Evolutionary conservation across 805 yeast species (phyloP), one percentile per base, ranked within the genome.

Genomic region (Metschnikowia cubensis): DNA sequence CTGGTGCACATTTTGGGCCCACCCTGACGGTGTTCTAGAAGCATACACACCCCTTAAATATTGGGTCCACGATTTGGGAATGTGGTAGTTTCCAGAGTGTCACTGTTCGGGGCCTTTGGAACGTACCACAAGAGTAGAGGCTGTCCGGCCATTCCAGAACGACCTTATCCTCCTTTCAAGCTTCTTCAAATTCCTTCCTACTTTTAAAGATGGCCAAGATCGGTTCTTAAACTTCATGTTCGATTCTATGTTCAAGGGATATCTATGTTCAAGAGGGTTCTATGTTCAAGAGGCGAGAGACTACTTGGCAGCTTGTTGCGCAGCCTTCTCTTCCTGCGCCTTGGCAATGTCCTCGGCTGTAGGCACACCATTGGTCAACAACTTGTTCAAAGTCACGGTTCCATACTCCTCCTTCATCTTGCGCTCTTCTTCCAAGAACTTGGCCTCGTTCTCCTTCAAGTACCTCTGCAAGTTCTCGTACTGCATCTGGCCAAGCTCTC

Each of bases 401-500:
- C 90, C 90, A 73, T 87, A 76, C 63, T 88, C 81, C 64, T 87
- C 92, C 69, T 87, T 87, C 65, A 85, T 82, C 62, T 84, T 85
- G 75, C 83, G 89, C 69, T 92, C 95, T 73, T 91, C 96, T 62
- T 85, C 89, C 59, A 90, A 77, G 61, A 88, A 75, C 69, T 86
- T 83, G 47, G 73, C 78, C 49, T 81, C 82, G 64, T 81, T 78
- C 61, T 80, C 84, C 54, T 75, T 69, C 60, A 81, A 70, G 61
- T 77, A 81, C 58, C 69, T 78, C 71, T 84, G 83, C 82, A 89
- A 87, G 59, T 83, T 82, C 60, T 85, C 83, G 68, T 89, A 92
- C 67, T 88, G 89, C 73, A 83, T 81, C 70, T 89, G 96, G 60
- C 96, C 97, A 65, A 88, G 92, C 65, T 89, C 95, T 66, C 97